Evolutionary conservation across 352 stramenopile species (phyloP).

Genomic region (Globisporangium cylindrosporum): DNA sequence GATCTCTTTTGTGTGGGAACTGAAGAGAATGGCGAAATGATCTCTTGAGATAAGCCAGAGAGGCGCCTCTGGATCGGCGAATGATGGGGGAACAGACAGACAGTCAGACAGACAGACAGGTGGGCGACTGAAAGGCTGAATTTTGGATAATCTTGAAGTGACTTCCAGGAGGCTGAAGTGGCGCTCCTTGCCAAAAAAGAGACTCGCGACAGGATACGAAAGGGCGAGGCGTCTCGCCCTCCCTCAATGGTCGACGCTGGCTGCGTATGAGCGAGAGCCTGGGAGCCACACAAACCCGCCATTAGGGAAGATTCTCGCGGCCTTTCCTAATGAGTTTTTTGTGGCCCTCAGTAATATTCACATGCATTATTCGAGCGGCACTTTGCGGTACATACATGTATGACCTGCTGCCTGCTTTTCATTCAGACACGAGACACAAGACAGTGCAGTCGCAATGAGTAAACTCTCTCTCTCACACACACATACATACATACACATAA

Average conservation of each 20-base stretch:
- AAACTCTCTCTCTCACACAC: too few relatives aligned
- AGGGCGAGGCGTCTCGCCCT: conserved; percentile 1
- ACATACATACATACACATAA: too few relatives aligned
- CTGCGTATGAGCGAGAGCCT: neutral
- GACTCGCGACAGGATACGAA: conserved; percentile 9
- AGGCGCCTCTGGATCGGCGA: neutral
- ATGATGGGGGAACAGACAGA: neutral
- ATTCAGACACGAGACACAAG: neutral
- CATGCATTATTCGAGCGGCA: neutral
- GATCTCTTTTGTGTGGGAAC: neutral
- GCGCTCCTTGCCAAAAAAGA: neutral
- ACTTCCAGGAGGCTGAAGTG: neutral
- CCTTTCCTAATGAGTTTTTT: neutral
- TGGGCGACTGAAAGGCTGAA: neutral
- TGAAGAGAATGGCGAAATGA: neutral
- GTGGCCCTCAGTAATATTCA: neutral
- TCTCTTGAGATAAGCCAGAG: neutral
- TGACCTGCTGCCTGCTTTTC: neutral
- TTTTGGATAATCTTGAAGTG: neutral
- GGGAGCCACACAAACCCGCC: neutral
- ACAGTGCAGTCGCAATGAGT: neutral
- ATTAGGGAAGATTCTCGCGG: neutral
- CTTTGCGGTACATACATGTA: neutral
- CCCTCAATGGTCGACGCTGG: neutral
- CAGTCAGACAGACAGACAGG: too few relatives aligned